Base-by-base conservation (phyloP, 1,284 basidiomycete genomes). In the Cryptococcus amylolentus region DNA sequence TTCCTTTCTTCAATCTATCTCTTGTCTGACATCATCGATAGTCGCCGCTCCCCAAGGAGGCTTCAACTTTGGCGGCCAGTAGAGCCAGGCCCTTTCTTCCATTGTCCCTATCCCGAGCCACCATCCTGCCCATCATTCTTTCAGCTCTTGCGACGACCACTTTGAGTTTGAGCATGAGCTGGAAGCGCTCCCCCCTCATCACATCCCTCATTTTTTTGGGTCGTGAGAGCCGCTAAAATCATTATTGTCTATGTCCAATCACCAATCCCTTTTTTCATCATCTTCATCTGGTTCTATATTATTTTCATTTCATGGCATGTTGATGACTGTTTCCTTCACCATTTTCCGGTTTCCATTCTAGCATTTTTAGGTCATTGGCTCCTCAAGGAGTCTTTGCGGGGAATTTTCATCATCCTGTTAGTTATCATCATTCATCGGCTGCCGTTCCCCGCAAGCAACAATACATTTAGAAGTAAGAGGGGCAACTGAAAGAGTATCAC, bases 31-130 rank as follows among this genome's bases (percentile, higher is more conserved):
- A 57, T 57, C 49, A 23, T 40, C 54, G 44, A 84, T 87, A 73
- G 85, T 90, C 64, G 84, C 82, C 67, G 91, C 88, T 43, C 92
- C 94, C 61, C 88, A 92, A 75, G 93, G 93, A 62, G 93, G 94
- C 26, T 97, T 97, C 84, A 91, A 85, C 75, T 97, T 97, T 72
- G 90, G 79, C 56, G 48, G 57, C 44, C 56, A 60, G 56, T 60
- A 63, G 49, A 56, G 43, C 48, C 41, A 54, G 48, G 39, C 28
- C 35, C 43, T 46, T 20, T 37, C 52, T 9, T 50, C 26, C 18
- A 16, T 8, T n/a, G 20, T 20, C 20, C 31, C 38, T 12, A 38
- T 7, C 49, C n/a, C 38, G 35, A 50, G 20, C 38, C n/a, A 10
- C 14, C 26, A 26, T 43, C 26, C 48, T 38, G 27, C 42, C 10